phyloP scores from a whole-genome alignment of 495 filamentous ascomycete species.

The Penicillium longicatenatum region DNA sequence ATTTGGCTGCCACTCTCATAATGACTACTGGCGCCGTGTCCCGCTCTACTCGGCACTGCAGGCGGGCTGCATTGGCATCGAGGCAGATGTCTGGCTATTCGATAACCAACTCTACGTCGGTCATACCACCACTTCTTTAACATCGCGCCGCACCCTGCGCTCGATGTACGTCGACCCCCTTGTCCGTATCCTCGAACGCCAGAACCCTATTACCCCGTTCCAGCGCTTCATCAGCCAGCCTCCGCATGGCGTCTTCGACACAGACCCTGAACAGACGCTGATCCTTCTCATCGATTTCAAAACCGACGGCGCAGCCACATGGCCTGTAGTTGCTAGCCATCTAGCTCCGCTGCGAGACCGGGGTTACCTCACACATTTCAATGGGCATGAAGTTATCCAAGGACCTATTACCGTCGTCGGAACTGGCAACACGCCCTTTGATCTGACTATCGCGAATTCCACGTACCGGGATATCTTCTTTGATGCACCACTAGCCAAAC shows the following conservation, averaged over 20 bases:
- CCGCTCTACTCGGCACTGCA: slow-evolving; percentile 70
- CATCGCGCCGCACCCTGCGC: slow-evolving; percentile 50
- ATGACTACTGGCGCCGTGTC: slow-evolving; percentile 82
- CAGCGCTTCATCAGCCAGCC: slow-evolving; percentile 24
- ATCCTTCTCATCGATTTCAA: slow-evolving; percentile 77
- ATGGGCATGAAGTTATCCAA: slow-evolving; percentile 45
- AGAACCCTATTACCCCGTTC: slow-evolving; percentile 46
- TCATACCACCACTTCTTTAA: slow-evolving; percentile 50
- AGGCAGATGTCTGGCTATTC: slow-evolving; percentile 87
- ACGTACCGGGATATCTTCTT: slow-evolving; percentile 62
- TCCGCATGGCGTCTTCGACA: slow-evolving; percentile 46
- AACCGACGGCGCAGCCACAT: slow-evolving; percentile 49
- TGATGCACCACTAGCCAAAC: slow-evolving; percentile 57
- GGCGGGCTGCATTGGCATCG: slow-evolving; percentile 67
- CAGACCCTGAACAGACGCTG: slow-evolving; percentile 59
- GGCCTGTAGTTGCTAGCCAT: slow-evolving; percentile 56
- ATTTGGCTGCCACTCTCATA: slow-evolving; percentile 74
- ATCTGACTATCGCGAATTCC: slow-evolving; percentile 50
- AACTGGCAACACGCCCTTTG: slow-evolving; percentile 78
- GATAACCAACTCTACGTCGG: slow-evolving; percentile 66
- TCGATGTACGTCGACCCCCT: slow-evolving; percentile 60
- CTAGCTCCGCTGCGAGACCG: slow-evolving; percentile 65
- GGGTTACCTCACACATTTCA: slow-evolving; percentile 63
- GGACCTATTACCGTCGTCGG: slow-evolving; percentile 76
- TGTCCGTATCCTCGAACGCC: slow-evolving; percentile 49